Percentiles rank a stretch among this genome's conserved stretches.
phyloP scores from a whole-genome alignment of 495 filamentous ascomycete species.

The Sphaerosporella brunnea region DNA sequence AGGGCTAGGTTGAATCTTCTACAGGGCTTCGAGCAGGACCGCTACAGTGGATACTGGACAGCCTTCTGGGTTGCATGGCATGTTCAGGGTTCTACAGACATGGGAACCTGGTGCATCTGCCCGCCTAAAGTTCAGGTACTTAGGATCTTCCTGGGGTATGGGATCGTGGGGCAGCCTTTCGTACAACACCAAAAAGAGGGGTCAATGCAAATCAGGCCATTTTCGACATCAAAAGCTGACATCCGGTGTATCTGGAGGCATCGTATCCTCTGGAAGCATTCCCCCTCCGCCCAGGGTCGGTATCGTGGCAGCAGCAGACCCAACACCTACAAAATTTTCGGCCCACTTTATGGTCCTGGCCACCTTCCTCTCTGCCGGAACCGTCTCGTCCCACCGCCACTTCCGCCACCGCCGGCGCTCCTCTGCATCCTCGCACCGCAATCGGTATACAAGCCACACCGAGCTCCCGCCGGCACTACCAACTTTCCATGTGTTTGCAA shows the following conservation, averaged over 20 bases:
- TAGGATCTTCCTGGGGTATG: no score
- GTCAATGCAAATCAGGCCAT: no score
- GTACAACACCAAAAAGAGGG: no score
- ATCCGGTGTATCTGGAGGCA: not conserved
- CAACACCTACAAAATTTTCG: not conserved
- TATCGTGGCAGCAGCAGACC: not conserved
- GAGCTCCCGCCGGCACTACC: conserved; percentile 48
- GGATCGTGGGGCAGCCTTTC: no score
- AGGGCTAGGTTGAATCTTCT: not conserved
- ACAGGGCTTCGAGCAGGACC: not conserved
- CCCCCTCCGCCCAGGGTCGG: not conserved
- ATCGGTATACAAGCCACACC: conserved; percentile 45
- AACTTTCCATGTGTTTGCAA: conserved; percentile 11
- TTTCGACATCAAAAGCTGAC: not conserved
- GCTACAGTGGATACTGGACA: not conserved
- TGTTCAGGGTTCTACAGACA: no score
- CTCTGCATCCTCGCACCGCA: conserved; percentile 12
- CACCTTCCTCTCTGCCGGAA: conserved; percentile 44
- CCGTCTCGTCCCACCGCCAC: conserved; percentile 12
- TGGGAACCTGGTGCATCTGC: no score
- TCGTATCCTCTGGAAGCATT: not conserved
- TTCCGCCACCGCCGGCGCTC: conserved; percentile 25
- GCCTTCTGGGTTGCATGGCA: no score
- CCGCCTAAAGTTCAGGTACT: no score
- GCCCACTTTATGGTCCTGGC: conserved; percentile 54